phyloP scores from a whole-genome alignment of 306 rosid species.

The Vigna angularis region DNA sequence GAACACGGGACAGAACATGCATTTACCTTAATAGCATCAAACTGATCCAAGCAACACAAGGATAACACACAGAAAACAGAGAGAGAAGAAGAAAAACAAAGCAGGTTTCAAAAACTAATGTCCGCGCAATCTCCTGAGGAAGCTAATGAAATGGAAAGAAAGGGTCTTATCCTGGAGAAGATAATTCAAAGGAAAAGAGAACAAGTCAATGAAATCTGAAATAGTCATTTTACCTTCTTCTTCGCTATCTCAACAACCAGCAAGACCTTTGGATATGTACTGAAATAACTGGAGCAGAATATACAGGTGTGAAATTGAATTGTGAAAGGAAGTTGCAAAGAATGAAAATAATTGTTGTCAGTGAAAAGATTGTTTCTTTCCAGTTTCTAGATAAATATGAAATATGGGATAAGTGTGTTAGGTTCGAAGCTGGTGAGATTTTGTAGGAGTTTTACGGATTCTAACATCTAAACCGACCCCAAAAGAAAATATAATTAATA shows the following conservation, averaged over 20 bases:
- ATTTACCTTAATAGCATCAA: slow-evolving; percentile 55
- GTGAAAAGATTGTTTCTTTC: slow-evolving; percentile 15
- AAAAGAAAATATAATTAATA: neutral
- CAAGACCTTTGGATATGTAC: slow-evolving; percentile 21
- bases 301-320: slow-evolving; percentile 28
- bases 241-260: slow-evolving; percentile 49
- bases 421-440: slow-evolving; percentile 67
- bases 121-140: slow-evolving; percentile 45
- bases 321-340: slow-evolving; percentile 16
- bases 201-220: slow-evolving; percentile 44
- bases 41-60: neutral
- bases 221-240: slow-evolving; percentile 43
- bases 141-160: slow-evolving; percentile 16
- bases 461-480: slow-evolving; percentile 53
- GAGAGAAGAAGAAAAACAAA: neutral
- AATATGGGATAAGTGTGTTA: slow-evolving; percentile 43
- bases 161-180: slow-evolving; percentile 25
- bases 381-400: slow-evolving; percentile 29
- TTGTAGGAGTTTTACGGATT: slow-evolving; percentile 54
- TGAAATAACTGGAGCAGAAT: slow-evolving; percentile 12
- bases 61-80: neutral
- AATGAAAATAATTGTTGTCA: slow-evolving; percentile 37
- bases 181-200: slow-evolving; percentile 38
- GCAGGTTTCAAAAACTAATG: slow-evolving; percentile 10
- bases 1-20: slow-evolving; percentile 3